Evolutionary conservation across 176 grass and related monocot species (phyloP), one percentile per base, ranked within the genome.

Genomic region (Raddia distichophylla): DNA sequence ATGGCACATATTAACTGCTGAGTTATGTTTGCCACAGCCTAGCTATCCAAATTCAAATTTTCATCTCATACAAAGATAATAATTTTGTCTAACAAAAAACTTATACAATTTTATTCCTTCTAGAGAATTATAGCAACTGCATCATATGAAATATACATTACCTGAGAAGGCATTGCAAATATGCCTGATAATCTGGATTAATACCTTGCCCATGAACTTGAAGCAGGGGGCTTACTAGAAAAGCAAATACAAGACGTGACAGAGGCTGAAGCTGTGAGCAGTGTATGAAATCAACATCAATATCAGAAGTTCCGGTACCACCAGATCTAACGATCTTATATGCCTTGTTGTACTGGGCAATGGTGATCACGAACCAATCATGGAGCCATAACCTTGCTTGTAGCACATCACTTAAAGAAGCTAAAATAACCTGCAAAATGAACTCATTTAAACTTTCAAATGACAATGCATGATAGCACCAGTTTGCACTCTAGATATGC

Each of bases 161-260:
- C 93, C 96, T 98, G 82, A 93, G 93, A 53, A 98, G 91, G 77
- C 96, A 98, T 74, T 98, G 96, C 71, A 98, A 90, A 80, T 90
- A 95, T 82, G 91, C 88, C 81, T 81, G 83, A 67, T 98, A 91
- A 70, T 93, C 93, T 81, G 93, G 90, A 76, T 91, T 89, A 89
- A 90, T 84, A 44, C 85, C 82, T 85, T 93, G 88, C 74, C 83
- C 81, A 65, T 84, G 89, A 46, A 93, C 69, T 42, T 85, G 86
- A 73, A 98, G 90, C 62, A 98, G 77, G 53, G 96, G 88, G 62
- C 78, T 91, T 63, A 91, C 86, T 69, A 98, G 85, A 75, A 95
- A 78, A 66, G 96, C 93, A 81, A 95, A 98, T 60, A 95, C 83
- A 83, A 98, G 83, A 15, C 79, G 84, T 78, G 95, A 91, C 44